Evolutionary conservation across 2,329 filamentous ascomycete species (phyloP), one percentile per base, ranked within the genome.

Genomic region (Hortaea werneckii): DNA sequence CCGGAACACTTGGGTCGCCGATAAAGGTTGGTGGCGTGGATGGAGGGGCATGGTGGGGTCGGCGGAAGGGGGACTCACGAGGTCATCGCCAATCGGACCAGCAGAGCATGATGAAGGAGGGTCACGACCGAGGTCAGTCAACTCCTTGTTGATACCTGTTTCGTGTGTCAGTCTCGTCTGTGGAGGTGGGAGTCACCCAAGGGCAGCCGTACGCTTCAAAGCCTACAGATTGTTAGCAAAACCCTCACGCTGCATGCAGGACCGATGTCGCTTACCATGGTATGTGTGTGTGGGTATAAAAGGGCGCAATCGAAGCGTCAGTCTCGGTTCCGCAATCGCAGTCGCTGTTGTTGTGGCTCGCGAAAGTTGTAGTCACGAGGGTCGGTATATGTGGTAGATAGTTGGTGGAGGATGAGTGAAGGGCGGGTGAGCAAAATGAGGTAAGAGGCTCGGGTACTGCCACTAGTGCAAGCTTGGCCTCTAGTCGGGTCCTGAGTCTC

Each of bases 81-180:
- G 72, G 76, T 98, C 92, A 76, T 96, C 90, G 69, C 89, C 89
- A 64, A 94, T 83, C 59, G 92, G 92, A 57, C 92, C 92, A 63
- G 92, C 92, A 67, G 90, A 96, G 82, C 92, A 98, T 60, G 90
- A 96, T 49, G 92, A 96, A 65, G 92, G 92, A 67, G 92, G 92
- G 69, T 98, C 92, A 76, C 86, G 85, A 75, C 86, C 86, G 71
- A 92, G 78, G 69, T 92, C 86, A 71, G 40, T 41, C 40, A 41
- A 41, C 40, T 41, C 40, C 40, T 41, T 41, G 40, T 41, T 41
- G 40, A 41, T 41, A 13, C 40, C 40, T 41, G 27, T 20, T 20
- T 20, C 20, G 20, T 20, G 20, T 9, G 29, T 29, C 40, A 41
- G 32, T 29, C 13, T 29, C 29, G 20, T 28, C 40, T 29, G 9